Conservation (phyloP, 2,329 filamentous ascomycete species). For the Rhytidhysteron rufulum region DNA sequence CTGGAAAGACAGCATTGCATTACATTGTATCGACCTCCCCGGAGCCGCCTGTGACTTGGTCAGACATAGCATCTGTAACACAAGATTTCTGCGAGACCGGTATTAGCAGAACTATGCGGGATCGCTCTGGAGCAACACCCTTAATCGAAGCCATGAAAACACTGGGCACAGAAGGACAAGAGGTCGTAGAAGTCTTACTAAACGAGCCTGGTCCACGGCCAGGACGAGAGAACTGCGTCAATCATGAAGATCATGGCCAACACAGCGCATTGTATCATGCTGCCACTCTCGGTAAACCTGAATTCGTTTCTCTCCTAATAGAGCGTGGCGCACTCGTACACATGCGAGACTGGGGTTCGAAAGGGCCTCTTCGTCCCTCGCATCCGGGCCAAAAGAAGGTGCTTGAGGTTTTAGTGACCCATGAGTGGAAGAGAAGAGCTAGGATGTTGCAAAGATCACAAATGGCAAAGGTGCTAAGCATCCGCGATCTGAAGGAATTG, state of each 20-base stretch:
- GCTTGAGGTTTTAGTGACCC: slow-evolving; percentile 19
- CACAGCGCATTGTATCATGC: slow-evolving; percentile 26
- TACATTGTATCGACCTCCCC: slow-evolving; percentile 23
- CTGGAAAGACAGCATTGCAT: slow-evolving; percentile 29
- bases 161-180: slow-evolving; percentile 25
- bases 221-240: slow-evolving; percentile 23
- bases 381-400: slow-evolving; percentile 14
- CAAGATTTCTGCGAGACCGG: slow-evolving; percentile 26
- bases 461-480: slow-evolving; percentile 16
- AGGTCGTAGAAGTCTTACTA: slow-evolving; percentile 23
- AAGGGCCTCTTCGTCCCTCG: slow-evolving; percentile 7
- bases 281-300: slow-evolving; percentile 18
- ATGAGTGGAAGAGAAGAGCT: slow-evolving; percentile 23
- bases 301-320: slow-evolving; percentile 24
- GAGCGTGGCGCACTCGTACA: slow-evolving; percentile 21
- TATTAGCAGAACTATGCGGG: slow-evolving; percentile 28
- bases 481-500: slow-evolving; percentile 14
- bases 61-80: slow-evolving; percentile 20
- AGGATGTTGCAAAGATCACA: slow-evolving; percentile 11
- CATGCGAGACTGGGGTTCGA: slow-evolving; percentile 22
- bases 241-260: slow-evolving; percentile 27
- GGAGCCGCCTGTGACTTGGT: slow-evolving; percentile 18
- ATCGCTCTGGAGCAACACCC: slow-evolving; percentile 28
- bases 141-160: slow-evolving; percentile 28
- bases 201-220: slow-evolving; percentile 10